phyloP scores from a whole-genome alignment of 192 early-diverging fungal genomes.

The Fimicolochytrium jonesii region DNA sequence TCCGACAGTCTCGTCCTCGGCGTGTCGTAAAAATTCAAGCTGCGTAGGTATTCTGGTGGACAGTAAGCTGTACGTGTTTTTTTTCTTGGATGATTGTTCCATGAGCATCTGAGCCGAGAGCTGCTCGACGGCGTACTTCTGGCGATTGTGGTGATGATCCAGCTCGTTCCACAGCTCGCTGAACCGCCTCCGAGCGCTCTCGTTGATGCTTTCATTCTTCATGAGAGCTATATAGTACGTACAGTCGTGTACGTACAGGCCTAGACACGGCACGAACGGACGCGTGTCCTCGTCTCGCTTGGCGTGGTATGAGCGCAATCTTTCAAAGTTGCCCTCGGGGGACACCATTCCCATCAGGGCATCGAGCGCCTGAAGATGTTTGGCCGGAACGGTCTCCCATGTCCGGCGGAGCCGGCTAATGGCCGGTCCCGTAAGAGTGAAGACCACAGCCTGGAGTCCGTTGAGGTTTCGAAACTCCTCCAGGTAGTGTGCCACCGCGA shows the following conservation, averaged over 20 bases:
- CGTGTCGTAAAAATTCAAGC: conserved; percentile 32
- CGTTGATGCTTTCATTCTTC: conserved; percentile 44
- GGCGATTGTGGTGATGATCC: conserved; percentile 51
- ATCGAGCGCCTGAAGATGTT: conserved; percentile 54
- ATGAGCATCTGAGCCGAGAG: not conserved
- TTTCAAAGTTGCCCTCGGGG: too few species aligned
- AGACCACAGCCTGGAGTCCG: conserved; percentile 64
- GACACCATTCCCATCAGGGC: too few species aligned
- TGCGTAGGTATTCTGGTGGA: too few species aligned
- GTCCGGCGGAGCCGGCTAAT: conserved; percentile 65
- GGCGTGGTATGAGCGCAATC: too few species aligned
- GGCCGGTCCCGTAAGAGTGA: conserved; percentile 66
- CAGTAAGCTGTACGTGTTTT: too few species aligned
- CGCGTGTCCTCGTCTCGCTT: too few species aligned
- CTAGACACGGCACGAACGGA: conserved; percentile 70
- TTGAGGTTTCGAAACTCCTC: conserved; percentile 63
- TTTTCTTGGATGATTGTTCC: too few species aligned
- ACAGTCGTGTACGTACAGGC: conserved; percentile 72
- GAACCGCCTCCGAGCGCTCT: conserved; percentile 30
- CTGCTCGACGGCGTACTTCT: conserved; percentile 51
- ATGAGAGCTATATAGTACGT: conserved; percentile 65
- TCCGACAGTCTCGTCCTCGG: conserved; percentile 55
- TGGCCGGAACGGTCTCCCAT: conserved; percentile 67
- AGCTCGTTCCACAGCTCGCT: conserved; percentile 57
- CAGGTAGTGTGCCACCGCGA: conserved; percentile 59